Percentiles rank a stretch among this genome's conserved stretches.
phyloP scores from a whole-genome alignment of 257 asterid species.

The Catharanthus roseus region DNA sequence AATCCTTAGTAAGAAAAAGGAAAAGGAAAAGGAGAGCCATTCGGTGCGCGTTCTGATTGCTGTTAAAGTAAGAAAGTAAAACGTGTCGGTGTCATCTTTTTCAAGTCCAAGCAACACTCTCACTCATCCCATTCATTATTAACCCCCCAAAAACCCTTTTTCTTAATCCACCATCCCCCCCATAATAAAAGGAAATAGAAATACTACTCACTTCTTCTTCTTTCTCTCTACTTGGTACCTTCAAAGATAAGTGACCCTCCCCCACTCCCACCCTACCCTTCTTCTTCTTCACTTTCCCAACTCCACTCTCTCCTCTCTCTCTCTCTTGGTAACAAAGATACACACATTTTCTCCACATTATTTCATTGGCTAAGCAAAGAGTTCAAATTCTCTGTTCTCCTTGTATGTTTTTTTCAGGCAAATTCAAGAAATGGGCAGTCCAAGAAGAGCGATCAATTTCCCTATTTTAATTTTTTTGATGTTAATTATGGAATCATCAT shows the following conservation, averaged over 20 bases:
- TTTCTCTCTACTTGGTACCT: no score
- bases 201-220: no score
- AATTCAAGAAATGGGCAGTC: slow-evolving; percentile 39
- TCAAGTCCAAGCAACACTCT: slow-evolving; percentile 12
- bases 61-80: slow-evolving; percentile 15
- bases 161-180: no score
- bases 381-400: not conserved
- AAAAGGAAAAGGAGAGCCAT: no score
- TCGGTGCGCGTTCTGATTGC: slow-evolving; percentile 1
- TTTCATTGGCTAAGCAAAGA: not conserved
- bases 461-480: slow-evolving; percentile 9
- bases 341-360: not conserved
- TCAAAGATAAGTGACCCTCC: no score
- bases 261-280: not conserved
- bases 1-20: no score
- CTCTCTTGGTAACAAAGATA: not conserved
- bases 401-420: not conserved
- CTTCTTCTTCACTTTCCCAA: slow-evolving; percentile 2
- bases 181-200: no score
- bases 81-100: slow-evolving; percentile 30
- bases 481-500: slow-evolving; percentile 15
- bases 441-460: slow-evolving; percentile 12
- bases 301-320: not conserved
- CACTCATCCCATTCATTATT: not conserved
- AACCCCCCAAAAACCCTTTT: no score